Evolutionary conservation across 2,329 filamentous ascomycete species (phyloP).

Genomic region (Trichoderma gracile): DNA sequence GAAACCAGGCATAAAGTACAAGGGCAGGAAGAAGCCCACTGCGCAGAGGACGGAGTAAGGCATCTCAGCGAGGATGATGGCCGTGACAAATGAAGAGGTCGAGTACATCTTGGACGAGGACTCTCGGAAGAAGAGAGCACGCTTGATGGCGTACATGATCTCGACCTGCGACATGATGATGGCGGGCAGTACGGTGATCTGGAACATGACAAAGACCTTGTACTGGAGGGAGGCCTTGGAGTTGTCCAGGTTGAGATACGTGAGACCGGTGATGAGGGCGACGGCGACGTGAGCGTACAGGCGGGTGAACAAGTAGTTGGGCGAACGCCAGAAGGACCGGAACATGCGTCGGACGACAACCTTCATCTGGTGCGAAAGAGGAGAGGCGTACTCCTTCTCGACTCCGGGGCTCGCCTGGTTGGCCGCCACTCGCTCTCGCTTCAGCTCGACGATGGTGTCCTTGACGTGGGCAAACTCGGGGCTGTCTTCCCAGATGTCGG

Average conservation of each 20-base stretch:
- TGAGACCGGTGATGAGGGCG: slow-evolving; percentile 74
- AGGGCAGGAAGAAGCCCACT: slow-evolving; percentile 74
- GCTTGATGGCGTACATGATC: slow-evolving; percentile 73
- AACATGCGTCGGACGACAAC: slow-evolving; percentile 73
- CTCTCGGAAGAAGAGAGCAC: slow-evolving; percentile 84
- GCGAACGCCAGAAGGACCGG: slow-evolving; percentile 79
- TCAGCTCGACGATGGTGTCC: slow-evolving; percentile 66
- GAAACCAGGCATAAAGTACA: slow-evolving; percentile 85
- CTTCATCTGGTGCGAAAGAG: slow-evolving; percentile 75
- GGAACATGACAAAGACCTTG: slow-evolving; percentile 87
- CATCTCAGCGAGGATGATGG: slow-evolving; percentile 80
- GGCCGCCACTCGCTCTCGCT: slow-evolving; percentile 54
- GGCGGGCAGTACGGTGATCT: slow-evolving; percentile 79
- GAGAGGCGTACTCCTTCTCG: slow-evolving; percentile 80
- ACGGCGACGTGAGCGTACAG: slow-evolving; percentile 83
- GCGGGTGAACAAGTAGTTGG: slow-evolving; percentile 86
- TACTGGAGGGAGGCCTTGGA: slow-evolving; percentile 78
- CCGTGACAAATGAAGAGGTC: slow-evolving; percentile 72
- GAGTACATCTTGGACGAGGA: slow-evolving; percentile 84
- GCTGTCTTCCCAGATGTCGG: slow-evolving; percentile 74
- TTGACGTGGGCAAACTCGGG: slow-evolving; percentile 69
- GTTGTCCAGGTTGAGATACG: slow-evolving; percentile 75
- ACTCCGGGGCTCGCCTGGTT: slow-evolving; percentile 51
- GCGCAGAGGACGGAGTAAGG: slow-evolving; percentile 82
- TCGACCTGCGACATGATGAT: slow-evolving; percentile 83